Evolutionary conservation across 1,284 basidiomycete species (phyloP), one percentile per base, ranked within the genome.

Genomic region (Sporisorium sorghi): DNA sequence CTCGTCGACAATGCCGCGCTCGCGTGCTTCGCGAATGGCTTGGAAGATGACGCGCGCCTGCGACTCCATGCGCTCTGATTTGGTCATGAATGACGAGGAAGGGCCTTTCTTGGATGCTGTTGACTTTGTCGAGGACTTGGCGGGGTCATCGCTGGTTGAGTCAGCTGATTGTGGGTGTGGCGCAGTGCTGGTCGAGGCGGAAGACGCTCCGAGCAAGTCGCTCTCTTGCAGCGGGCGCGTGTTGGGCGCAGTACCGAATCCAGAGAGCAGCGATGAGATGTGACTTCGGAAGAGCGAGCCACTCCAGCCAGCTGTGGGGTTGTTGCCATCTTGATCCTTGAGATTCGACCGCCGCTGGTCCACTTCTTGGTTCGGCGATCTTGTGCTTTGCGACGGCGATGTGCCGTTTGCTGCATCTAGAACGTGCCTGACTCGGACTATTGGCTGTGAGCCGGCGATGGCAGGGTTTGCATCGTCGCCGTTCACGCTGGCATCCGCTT

Each of bases 31-130:
- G 5, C 59, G 58, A 19, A 75, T 75, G 23, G 73, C 73, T 19
- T 67, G 63, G 17, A 63, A 63, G 55, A 75, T 71, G 58, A 71
- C 60, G n/a, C 73, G 63, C 40, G 68, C 60, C 48, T 75, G 73
- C 40, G 73, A 58, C 46, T 75, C 73, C 62, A 75, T 62, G 32
- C 73, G 56, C 26, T 75, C 73, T 4, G 68, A 62, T 24, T 75
- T 74, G 58, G 55, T 55, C 60, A 70, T 56, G 19, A 9, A 35
- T 30, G 28, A 35, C 0, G 57, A 42, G 1, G 46, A 42, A 10
- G 15, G 10, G 23, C 44, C 48, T 46, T 43, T 28, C 12, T 46
- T 49, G n/a, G 5, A n/a, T n/a, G n/a, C 12, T 10, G 33, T 3
- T 28, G 33, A 15, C 3, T n/a, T 35, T 11, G 26, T 11, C 7